Evolutionary conservation across 2,329 filamentous ascomycete species (phyloP).

Genomic region (Pseudopyricularia cyperi): DNA sequence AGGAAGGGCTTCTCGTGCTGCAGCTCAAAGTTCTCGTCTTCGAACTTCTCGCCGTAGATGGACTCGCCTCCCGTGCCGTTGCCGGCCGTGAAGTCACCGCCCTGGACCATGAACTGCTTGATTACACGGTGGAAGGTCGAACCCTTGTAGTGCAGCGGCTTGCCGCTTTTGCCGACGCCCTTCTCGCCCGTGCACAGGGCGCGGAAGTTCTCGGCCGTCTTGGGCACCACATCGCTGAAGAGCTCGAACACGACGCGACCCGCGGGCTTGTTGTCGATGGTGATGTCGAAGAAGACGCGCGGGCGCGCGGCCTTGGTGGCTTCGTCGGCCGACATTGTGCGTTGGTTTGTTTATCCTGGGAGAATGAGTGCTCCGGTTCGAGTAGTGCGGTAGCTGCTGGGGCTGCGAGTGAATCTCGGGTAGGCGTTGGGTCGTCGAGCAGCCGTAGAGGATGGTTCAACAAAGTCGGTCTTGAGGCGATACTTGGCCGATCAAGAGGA

Average conservation of each 20-base stretch:
- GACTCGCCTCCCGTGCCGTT: constrained; percentile 94
- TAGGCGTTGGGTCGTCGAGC: too few relatives aligned
- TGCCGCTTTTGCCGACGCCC: constrained; percentile 66
- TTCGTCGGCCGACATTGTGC: constrained; percentile 25
- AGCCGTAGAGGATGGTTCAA: too few relatives aligned
- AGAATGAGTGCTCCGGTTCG: not conserved
- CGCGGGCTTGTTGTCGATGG: constrained; percentile 58
- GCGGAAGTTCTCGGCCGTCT: constrained; percentile 95
- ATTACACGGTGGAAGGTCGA: constrained; percentile 92
- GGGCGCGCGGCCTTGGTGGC: constrained; percentile 42
- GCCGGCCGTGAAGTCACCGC: constrained; percentile 89
- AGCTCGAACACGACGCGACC: constrained; percentile 84
- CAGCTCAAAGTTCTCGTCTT: constrained; percentile 86
- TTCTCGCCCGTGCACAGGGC: constrained; percentile 92
- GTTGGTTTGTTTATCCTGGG: not conserved
- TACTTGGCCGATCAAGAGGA: too few relatives aligned
- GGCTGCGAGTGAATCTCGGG: too few relatives aligned
- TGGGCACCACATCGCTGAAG: constrained; percentile 65
- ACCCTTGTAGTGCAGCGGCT: constrained; percentile 85
- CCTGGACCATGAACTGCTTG: constrained; percentile 98
- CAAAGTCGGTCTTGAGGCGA: not conserved
- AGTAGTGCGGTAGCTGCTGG: not conserved
- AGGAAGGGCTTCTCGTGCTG: constrained; percentile 92
- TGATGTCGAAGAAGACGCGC: constrained; percentile 88
- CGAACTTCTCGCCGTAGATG: constrained; percentile 95